A percentile compares a stretch with the other conserved stretches of the same genome.
Conservation (phyloP, 176 grass and related monocot genomes). For the Phoenix roebelenii region DNA sequence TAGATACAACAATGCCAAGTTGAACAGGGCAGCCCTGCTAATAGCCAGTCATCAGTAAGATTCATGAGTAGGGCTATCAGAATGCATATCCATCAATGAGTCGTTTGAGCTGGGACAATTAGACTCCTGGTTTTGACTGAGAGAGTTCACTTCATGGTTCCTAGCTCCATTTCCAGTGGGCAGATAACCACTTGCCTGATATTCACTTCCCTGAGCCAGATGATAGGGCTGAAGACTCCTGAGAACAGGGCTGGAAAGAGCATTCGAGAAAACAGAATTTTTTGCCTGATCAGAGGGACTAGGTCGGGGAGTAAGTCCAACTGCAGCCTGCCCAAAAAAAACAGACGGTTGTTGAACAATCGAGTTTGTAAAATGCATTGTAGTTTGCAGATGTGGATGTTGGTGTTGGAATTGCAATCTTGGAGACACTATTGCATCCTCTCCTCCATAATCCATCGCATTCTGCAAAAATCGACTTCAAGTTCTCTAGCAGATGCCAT, state of each 20-base stretch:
- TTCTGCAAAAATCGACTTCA: constrained; percentile 29
- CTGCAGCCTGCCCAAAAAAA: constrained; percentile 13
- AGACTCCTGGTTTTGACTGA: constrained; percentile 1
- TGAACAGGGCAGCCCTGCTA: no score
- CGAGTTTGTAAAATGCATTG: constrained; percentile 25
- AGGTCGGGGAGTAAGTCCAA: constrained; percentile 7
- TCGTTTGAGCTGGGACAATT: constrained; percentile 29
- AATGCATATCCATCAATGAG: constrained; percentile 65
- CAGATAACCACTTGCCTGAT: constrained; percentile 11
- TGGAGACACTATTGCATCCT: constrained; percentile 38
- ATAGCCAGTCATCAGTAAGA: constrained; percentile 14
- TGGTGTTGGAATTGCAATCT: constrained; percentile 40
- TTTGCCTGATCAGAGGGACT: constrained; percentile 23
- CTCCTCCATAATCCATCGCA: constrained; percentile 54
- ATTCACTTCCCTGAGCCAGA: constrained; percentile 38
- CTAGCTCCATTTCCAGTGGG: not conserved
- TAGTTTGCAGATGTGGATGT: constrained; percentile 9
- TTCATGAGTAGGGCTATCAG: constrained; percentile 36
- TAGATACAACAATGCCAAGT: no score
- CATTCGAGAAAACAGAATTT: constrained; percentile 48
- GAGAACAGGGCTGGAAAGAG: constrained; percentile 41
- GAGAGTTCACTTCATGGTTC: constrained; percentile 1
- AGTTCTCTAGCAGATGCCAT: no score
- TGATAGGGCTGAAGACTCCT: constrained; percentile 55
- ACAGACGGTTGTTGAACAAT: constrained; percentile 28